These are phyloP conservation scores for Yarrowia yakushimensis DNA, from an alignment of 805 yeast genomes.

Conservation along the genomic window DNA sequence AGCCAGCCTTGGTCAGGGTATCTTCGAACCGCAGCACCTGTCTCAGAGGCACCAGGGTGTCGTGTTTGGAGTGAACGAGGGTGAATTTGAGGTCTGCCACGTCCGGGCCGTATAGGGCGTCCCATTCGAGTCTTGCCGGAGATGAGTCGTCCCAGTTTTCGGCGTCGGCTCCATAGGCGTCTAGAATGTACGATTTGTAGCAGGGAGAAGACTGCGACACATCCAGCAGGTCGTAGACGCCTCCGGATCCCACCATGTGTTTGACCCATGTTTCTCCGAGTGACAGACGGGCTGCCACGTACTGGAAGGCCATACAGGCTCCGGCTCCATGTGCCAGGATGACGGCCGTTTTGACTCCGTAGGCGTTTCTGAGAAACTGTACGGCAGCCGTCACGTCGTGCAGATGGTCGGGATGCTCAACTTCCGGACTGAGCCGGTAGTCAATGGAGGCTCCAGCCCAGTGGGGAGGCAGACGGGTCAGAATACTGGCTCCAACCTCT, in stretches of 20 bases:
- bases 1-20: conserved; percentile 24
- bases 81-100: conserved; percentile 24
- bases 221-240: conserved; percentile 27
- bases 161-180: conserved; percentile 26
- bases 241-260: conserved; percentile 26
- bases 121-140: conserved; percentile 26
- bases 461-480: conserved; percentile 33
- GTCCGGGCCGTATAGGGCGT: conserved; percentile 24
- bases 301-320: conserved; percentile 59
- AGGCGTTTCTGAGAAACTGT: conserved; percentile 29
- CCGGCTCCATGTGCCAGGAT: conserved; percentile 81
- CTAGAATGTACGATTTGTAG: conserved; percentile 24
- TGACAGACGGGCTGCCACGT: conserved; percentile 31
- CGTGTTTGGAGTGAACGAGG: conserved; percentile 26
- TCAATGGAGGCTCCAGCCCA: conserved; percentile 46
- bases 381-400: conserved; percentile 53
- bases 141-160: conserved; percentile 27
- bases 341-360: conserved; percentile 35
- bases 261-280: conserved; percentile 27
- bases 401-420: conserved; percentile 59
- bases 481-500: conserved; percentile 48
- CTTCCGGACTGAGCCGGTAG: conserved; percentile 63
- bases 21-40: conserved; percentile 27
- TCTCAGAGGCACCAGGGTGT: conserved; percentile 24
- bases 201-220: conserved; percentile 17